phyloP scores from a whole-genome alignment of 768 basidiomycete genomes.

The Cystobasidium ongulense region DNA sequence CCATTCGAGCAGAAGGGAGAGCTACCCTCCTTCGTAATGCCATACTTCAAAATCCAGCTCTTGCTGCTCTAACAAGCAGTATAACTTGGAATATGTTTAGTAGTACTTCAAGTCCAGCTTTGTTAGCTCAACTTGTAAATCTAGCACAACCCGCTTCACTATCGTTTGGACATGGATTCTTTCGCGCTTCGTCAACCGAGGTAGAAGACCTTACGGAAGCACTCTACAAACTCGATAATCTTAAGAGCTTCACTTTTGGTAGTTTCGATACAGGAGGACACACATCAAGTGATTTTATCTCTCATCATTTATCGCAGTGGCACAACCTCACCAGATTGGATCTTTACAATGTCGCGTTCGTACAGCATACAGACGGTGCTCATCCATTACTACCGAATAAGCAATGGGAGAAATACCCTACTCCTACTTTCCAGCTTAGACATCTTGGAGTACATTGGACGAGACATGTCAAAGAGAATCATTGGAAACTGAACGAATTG shows the following conservation, averaged over 20 bases:
- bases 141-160: background rate
- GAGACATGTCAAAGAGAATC: background rate
- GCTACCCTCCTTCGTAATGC: slow-evolving; percentile 15
- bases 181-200: background rate
- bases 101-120: background rate
- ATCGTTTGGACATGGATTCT: background rate
- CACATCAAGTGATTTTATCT: slow-evolving; percentile 13
- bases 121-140: slow-evolving; percentile 7
- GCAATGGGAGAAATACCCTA: slow-evolving; percentile 10
- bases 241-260: slow-evolving; percentile 5
- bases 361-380: background rate
- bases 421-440: slow-evolving; percentile 5
- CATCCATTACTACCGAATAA: background rate
- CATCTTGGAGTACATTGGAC: background rate
- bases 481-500: background rate
- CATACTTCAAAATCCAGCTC: background rate
- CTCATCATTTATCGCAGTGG: slow-evolving; percentile 2
- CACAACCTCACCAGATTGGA: background rate
- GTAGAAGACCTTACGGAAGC: background rate
- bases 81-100: slow-evolving; percentile 14
- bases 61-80: background rate
- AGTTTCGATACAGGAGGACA: slow-evolving; percentile 1
- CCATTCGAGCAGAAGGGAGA: slow-evolving; percentile 17
- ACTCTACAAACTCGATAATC: background rate
- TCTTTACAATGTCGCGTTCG: slow-evolving; percentile 1